Evolutionary conservation across 352 stramenopile genomes (phyloP), one percentile per base, ranked within the genome.

Genomic region (Globisporangium carolinianum): DNA sequence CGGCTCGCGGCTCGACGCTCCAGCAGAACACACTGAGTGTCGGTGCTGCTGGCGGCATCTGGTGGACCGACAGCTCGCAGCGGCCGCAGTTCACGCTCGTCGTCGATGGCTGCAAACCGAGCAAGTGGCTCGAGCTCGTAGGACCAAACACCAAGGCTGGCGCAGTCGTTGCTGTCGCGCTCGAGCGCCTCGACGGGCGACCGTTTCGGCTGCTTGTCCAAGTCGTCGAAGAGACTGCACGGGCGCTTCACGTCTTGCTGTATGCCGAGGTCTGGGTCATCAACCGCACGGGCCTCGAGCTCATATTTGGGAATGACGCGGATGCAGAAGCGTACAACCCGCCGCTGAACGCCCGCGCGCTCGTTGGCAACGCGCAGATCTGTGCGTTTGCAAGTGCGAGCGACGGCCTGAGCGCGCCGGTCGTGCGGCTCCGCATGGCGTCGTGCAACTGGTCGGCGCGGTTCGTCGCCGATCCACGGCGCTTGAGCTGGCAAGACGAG

Each of bases 401-500:
- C 4, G 53, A 35, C 35, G 47, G 62, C 7, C 48, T 18, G 15
- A 49, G 57, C 7, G 51, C 77, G 2, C 77, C 82, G 3, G 65
- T 72, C 9, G 57, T 94, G 57, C 75, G 84, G 32, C 65, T 92
- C 14, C 72, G 76, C 9, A 77, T 89, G 62, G 58, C 57, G 17
- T 67, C 71, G 0, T 83, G 73, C 58, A 75, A 73, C 17, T 94
- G 84, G 84, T 91, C 82, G 15, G 56, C 79, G 17, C 74, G 79
- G 3, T 90, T 94, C 57, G 71, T 76, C 52, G 76, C 83, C 0
- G 84, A 94, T 37, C 84, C 84, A 6, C 68, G 75, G 45, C 64
- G 70, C n/a, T 55, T 94, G 37, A 91, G 83, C 43, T 94, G 84
- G 84, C 84, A 94, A 55, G 83, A 94, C 53, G 84, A 94, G 57